Base-by-base conservation (phyloP, 441 rosid genomes). In the Erodium moschatum region DNA sequence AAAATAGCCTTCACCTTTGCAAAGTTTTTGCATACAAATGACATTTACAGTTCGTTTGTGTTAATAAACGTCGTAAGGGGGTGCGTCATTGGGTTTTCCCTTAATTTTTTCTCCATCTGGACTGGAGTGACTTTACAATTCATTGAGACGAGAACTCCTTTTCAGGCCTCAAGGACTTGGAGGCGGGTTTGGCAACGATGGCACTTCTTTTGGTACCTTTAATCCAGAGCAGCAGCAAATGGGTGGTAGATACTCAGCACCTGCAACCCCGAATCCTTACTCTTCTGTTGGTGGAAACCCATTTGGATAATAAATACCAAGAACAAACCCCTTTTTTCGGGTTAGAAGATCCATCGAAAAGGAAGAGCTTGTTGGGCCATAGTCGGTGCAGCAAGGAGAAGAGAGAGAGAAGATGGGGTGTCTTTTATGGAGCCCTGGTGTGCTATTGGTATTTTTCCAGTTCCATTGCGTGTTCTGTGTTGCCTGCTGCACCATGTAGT, bases 241-340 rank as follows among this genome's bases (percentile, higher is more conserved):
- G 70, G 67, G 71, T 61, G 71, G 69, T 31, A 80, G 81, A 74
- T 79, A 70, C 76, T 58, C 75, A 24, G 75, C 33, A 65, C 68
- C 82, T 20, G 71, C 73, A 7, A 15, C 79, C 64, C 76, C 79
- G 71, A 72, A 65, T 73, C 74, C 81, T 72, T 82, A 66, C 79
- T 64, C 75, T 72, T 81, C 84, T 1, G 21, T 15, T 56, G 75
- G 83, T 73, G 85, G 88, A 72, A 85, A 87, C 72, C 91, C 92
- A 5, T 88, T 88, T 67, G 87, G 82, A 2, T 24, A 24, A 33
- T 90, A 69, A 74, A 68, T 38, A 9, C 42, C 27, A 15, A 42
- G 13, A 62, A 19, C 16, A 7, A 50, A 27, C 21, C 61, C 61
- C 16, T 6, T 54, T 21, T 16, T 54, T 24, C n/a, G 62, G 54